Evolutionary conservation across 2,329 filamentous ascomycete species (phyloP).

Genomic region (Graphiopsis chlorocephala): DNA sequence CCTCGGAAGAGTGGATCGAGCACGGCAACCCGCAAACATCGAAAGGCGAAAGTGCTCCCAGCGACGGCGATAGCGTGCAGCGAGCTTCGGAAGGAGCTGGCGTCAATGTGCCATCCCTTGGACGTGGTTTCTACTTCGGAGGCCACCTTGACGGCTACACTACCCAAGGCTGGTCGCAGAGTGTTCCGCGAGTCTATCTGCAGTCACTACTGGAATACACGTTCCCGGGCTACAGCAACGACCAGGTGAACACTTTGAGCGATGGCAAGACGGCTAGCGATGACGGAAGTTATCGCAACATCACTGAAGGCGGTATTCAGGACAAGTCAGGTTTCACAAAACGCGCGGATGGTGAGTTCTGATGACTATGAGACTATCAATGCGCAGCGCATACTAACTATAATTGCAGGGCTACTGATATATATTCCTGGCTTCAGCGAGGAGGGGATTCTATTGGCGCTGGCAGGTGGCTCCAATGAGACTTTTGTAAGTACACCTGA

Average conservation of each 20-base stretch:
- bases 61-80: constrained; percentile 57
- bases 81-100: constrained; percentile 72
- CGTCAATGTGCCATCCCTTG: constrained; percentile 65
- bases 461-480: constrained; percentile 69
- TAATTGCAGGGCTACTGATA: constrained; percentile 53
- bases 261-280: constrained; percentile 55
- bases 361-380: not conserved
- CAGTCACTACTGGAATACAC: constrained; percentile 75
- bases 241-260: constrained; percentile 57
- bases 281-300: constrained; percentile 68
- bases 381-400: not conserved
- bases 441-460: constrained; percentile 71
- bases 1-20: constrained; percentile 60
- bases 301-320: constrained; percentile 69
- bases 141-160: constrained; percentile 68
- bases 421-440: constrained; percentile 75
- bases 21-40: constrained; percentile 61
- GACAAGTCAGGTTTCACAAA: constrained; percentile 65
- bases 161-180: constrained; percentile 65
- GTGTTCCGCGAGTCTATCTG: constrained; percentile 63
- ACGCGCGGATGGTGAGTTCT: constrained; percentile 58
- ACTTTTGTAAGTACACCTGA: constrained; percentile 55
- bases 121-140: constrained; percentile 74
- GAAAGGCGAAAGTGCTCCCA: constrained; percentile 60
- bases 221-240: constrained; percentile 66